Conservation (phyloP, 2,329 filamentous ascomycete genomes). For the Ophiostoma fasciatum region DNA sequence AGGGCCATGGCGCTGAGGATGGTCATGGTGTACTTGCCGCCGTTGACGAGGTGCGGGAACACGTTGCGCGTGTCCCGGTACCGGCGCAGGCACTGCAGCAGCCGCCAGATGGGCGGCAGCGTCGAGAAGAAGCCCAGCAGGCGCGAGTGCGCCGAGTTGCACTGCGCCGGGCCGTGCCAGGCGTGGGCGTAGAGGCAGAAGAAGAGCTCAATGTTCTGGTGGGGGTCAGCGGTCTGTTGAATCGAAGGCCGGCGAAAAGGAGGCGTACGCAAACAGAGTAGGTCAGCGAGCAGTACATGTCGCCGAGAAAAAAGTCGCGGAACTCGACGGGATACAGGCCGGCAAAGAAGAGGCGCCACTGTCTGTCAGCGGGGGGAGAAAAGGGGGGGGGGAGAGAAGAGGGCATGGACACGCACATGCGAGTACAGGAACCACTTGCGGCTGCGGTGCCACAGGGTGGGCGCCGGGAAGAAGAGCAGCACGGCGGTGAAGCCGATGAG, state of each 20-base stretch:
- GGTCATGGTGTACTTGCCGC: slow-evolving; percentile 77
- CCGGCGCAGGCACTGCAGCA: slow-evolving; percentile 78
- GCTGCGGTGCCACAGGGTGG: slow-evolving; percentile 58
- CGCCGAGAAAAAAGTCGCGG: slow-evolving; percentile 90
- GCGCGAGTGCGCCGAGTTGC: slow-evolving; percentile 75
- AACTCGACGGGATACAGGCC: slow-evolving; percentile 91
- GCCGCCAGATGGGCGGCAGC: slow-evolving; percentile 78
- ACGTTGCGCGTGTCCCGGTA: slow-evolving; percentile 74
- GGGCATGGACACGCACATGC: slow-evolving; percentile 47
- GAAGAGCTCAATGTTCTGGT: slow-evolving; percentile 75
- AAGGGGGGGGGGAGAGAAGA: not conserved
- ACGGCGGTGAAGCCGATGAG: slow-evolving; percentile 53
- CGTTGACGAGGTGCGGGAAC: slow-evolving; percentile 87
- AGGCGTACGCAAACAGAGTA: slow-evolving; percentile 69
- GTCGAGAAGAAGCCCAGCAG: slow-evolving; percentile 73
- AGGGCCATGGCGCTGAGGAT: slow-evolving; percentile 65
- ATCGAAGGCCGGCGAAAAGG: not conserved
- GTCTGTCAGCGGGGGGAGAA: not conserved
- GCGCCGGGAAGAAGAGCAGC: slow-evolving; percentile 63
- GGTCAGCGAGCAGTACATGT: slow-evolving; percentile 93
- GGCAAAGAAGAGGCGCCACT: slow-evolving; percentile 70
- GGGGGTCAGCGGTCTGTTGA: slow-evolving; percentile 1
- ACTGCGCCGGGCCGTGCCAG: slow-evolving; percentile 60
- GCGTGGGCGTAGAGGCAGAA: slow-evolving; percentile 79
- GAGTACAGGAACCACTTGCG: slow-evolving; percentile 80